Evolutionary conservation across 2,329 filamentous ascomycete species (phyloP).

Genomic region (Parastagonospora avenae): DNA sequence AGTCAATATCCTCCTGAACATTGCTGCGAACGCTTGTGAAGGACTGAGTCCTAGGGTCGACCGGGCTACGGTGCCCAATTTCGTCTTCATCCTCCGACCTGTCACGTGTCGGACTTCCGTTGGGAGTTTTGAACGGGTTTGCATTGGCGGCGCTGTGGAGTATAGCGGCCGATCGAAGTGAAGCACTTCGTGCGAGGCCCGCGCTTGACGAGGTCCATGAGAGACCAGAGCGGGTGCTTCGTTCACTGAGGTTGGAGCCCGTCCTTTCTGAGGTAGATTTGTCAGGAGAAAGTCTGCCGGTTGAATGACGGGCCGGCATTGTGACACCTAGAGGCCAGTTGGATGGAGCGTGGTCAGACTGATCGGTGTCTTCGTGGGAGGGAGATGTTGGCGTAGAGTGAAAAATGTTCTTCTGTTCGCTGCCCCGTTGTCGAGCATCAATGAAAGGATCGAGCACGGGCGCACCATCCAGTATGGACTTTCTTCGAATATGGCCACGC

Average conservation of each 20-base stretch:
- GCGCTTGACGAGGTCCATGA: conserved; percentile 50
- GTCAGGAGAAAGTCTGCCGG: conserved; percentile 53
- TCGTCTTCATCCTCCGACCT: conserved; percentile 18
- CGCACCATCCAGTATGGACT: conserved; percentile 34
- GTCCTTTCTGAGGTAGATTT: conserved; percentile 58
- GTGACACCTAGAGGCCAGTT: conserved; percentile 22
- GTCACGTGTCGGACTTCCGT: conserved; percentile 38
- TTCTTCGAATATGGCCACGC: conserved; percentile 14
- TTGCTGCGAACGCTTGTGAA: conserved; percentile 46
- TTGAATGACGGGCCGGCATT: conserved; percentile 20
- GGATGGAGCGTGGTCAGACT: background rate
- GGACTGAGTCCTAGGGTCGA: conserved; percentile 32
- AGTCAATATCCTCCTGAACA: conserved; percentile 51
- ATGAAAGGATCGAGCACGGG: conserved; percentile 50
- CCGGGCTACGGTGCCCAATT: conserved; percentile 22
- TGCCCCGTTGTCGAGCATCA: conserved; percentile 43
- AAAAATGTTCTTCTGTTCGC: conserved; percentile 26
- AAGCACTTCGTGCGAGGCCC: conserved; percentile 52
- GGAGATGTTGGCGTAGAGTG: conserved; percentile 29
- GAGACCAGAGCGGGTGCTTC: conserved; percentile 51
- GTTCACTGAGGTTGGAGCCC: conserved; percentile 61
- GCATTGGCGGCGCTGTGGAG: conserved; percentile 32
- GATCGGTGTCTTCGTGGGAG: conserved; percentile 15
- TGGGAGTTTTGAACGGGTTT: conserved; percentile 42
- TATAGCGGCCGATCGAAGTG: conserved; percentile 51